Evolutionary conservation across 176 grass and related monocot species (phyloP).

Genomic region (Calamus simplicifolius): DNA sequence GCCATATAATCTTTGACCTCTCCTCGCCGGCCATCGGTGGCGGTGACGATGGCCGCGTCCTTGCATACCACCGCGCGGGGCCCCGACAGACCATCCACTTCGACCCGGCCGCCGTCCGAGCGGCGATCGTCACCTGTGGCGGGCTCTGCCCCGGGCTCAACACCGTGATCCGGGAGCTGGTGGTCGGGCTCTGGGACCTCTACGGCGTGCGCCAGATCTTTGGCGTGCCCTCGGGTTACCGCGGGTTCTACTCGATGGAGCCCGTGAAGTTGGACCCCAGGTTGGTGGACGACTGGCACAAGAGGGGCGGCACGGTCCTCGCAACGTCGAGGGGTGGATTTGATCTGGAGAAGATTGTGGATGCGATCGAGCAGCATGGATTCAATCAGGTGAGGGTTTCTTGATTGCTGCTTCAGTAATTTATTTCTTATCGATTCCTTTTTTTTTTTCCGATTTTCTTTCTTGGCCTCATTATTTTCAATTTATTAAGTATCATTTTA

Average conservation of each 20-base stretch:
- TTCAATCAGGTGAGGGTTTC: constrained; percentile 50
- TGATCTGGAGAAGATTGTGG: constrained; percentile 68
- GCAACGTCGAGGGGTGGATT: constrained; percentile 78
- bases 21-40: constrained; percentile 5
- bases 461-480: too few species aligned
- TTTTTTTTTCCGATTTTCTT: too few species aligned
- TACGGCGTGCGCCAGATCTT: constrained; percentile 80
- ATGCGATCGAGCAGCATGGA: constrained; percentile 56
- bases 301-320: constrained; percentile 76
- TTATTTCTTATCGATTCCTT: too few species aligned
- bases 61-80: constrained; percentile 71
- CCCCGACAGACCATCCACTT: constrained; percentile 37
- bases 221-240: constrained; percentile 62
- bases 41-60: constrained; percentile 7
- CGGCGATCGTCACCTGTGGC: constrained; percentile 84
- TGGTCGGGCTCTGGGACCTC: constrained; percentile 58
- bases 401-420: too few species aligned
- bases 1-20: constrained; percentile 65
- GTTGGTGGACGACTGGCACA: constrained; percentile 65
- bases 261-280: constrained; percentile 43
- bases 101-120: constrained; percentile 50
- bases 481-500: too few species aligned
- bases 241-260: constrained; percentile 67
- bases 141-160: constrained; percentile 82
- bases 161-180: constrained; percentile 84